A percentile compares a stretch with the other conserved stretches of the same genome.
phyloP scores from a whole-genome alignment of 345 rosid species.

The Limnanthes douglasii region DNA sequence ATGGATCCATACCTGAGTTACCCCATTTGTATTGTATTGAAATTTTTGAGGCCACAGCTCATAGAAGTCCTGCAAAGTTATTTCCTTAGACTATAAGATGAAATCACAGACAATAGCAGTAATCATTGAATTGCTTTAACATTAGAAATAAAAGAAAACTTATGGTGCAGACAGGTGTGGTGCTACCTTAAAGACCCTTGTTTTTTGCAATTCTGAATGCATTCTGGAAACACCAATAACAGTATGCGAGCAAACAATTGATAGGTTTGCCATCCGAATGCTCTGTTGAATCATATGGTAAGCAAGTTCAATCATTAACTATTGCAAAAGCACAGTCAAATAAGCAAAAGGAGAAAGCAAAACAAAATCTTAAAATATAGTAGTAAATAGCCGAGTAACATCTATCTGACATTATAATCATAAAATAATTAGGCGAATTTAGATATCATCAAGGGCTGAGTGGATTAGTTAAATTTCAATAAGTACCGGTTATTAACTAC shows the following conservation, averaged over 20 bases:
- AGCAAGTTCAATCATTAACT: too few relatives aligned
- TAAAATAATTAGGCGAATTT: too few relatives aligned
- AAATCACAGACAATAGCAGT: not conserved
- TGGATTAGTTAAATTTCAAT: too few relatives aligned
- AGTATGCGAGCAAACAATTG: conserved; percentile 25
- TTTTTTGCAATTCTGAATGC: conserved; percentile 22
- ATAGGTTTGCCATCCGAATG: conserved; percentile 34
- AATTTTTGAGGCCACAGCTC: conserved; percentile 36
- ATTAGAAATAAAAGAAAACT: conserved; percentile 1
- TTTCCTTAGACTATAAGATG: not conserved
- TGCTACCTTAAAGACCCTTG: conserved; percentile 25
- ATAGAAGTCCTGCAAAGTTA: conserved; percentile 27
- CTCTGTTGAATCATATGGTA: conserved; percentile 10
- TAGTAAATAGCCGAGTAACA: too few relatives aligned
- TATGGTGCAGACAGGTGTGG: too few relatives aligned
- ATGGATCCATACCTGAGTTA: conserved; percentile 19
- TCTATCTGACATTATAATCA: too few relatives aligned
- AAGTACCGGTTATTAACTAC: too few relatives aligned
- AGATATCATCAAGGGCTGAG: too few relatives aligned
- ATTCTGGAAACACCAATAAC: conserved; percentile 31
- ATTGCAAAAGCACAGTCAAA: too few relatives aligned
- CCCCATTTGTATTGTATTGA: conserved; percentile 34
- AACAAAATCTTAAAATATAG: too few relatives aligned
- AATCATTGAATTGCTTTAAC: not conserved
- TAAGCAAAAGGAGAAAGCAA: too few relatives aligned